A percentile compares a stretch with the other conserved stretches of the same genome.
These are phyloP conservation scores for Canavalia gladiata DNA, from an alignment of 306 rosid species.

Conservation along the genomic window DNA sequence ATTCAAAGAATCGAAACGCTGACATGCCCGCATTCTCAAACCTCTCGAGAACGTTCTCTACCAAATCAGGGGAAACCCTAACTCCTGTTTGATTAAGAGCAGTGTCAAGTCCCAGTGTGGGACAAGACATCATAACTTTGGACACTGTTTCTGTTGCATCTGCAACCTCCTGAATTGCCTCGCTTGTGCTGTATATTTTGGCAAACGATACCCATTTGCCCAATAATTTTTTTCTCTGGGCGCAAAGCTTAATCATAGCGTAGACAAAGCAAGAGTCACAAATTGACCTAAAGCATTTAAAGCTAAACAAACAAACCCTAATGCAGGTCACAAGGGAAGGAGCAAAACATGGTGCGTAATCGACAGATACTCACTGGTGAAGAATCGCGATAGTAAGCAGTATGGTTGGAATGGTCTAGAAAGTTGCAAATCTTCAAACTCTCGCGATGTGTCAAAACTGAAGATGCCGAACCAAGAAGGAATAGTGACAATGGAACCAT, in stretches of 20 bases:
- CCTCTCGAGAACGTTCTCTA: slow-evolving; percentile 70
- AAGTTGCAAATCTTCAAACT: not conserved
- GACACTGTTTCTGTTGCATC: slow-evolving; percentile 65
- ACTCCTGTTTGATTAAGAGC: slow-evolving; percentile 84
- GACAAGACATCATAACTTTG: slow-evolving; percentile 71
- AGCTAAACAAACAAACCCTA: not conserved
- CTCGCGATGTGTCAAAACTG: not conserved
- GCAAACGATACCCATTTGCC: slow-evolving; percentile 44
- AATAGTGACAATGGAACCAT: too few species aligned
- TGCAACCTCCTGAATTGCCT: slow-evolving; percentile 48
- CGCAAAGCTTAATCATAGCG: slow-evolving; percentile 53
- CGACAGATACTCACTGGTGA: too few species aligned
- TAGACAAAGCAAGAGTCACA: slow-evolving; percentile 21
- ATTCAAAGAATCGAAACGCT: slow-evolving; percentile 79
- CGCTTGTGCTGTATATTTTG: slow-evolving; percentile 53
- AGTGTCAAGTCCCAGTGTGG: slow-evolving; percentile 64
- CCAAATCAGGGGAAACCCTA: slow-evolving; percentile 71
- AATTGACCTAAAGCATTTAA: slow-evolving; percentile 24
- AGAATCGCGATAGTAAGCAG: too few species aligned
- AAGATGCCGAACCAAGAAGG: not conserved
- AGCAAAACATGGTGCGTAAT: too few species aligned
- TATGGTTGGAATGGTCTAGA: not conserved
- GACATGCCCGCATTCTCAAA: slow-evolving; percentile 89
- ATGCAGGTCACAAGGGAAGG: not conserved
- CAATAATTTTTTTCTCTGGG: not conserved